Conservation (phyloP, 1,284 basidiomycete genomes). For the Leccinum pseudoinsigne region DNA sequence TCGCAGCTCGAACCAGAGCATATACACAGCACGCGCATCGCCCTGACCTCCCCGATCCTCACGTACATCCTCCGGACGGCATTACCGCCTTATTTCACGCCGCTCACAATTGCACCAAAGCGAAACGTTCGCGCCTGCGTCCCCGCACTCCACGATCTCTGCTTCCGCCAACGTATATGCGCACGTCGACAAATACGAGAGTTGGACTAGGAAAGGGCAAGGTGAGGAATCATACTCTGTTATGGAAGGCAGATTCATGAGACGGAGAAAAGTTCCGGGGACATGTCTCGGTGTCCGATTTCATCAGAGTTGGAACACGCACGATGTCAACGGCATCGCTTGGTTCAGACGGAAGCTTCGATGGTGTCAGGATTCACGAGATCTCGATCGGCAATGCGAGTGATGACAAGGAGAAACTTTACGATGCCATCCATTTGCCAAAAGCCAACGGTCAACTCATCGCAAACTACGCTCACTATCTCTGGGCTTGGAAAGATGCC, state of each 20-base stretch:
- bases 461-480: constrained; percentile 22
- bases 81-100: constrained; percentile 20
- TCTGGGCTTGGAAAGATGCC: constrained; percentile 47
- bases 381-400: constrained; percentile 8
- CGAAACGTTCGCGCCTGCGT: constrained; percentile 13
- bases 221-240: constrained; percentile 55
- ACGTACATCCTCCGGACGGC: constrained; percentile 21
- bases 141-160: background rate
- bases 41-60: constrained; percentile 13
- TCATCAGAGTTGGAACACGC: constrained; percentile 6
- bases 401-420: constrained; percentile 8
- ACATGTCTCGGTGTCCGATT: constrained; percentile 39
- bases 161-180: constrained; percentile 2
- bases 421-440: constrained; percentile 26
- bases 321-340: constrained; percentile 17
- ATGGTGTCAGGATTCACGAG: constrained; percentile 21
- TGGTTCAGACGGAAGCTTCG: constrained; percentile 21
- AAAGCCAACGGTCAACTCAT: constrained; percentile 46
- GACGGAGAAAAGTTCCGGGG: constrained; percentile 31
- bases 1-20: constrained; percentile 10
- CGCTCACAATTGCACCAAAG: constrained; percentile 11
- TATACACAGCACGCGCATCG: constrained; percentile 20
- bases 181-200: constrained; percentile 12
- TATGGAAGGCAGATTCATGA: constrained; percentile 45
- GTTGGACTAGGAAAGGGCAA: constrained; percentile 49